These are phyloP conservation scores for Arthrobotrys conoides DNA, from an alignment of 2,329 filamentous ascomycete genomes.

Conservation along the genomic window DNA sequence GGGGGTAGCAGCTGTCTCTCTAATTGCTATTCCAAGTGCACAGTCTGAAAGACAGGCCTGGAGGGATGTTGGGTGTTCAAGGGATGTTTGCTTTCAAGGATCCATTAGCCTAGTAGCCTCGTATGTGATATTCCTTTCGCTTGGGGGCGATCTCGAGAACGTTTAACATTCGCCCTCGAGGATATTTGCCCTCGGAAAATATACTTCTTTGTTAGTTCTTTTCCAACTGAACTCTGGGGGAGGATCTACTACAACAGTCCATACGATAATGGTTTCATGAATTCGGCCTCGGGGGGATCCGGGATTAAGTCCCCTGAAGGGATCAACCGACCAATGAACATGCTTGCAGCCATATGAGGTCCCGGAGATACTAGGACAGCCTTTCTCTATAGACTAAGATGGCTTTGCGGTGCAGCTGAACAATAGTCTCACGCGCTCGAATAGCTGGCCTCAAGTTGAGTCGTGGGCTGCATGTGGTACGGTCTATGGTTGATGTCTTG, in stretches of 20 bases:
- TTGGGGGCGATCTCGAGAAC: not conserved
- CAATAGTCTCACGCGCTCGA: not conserved
- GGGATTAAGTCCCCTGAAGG: not conserved
- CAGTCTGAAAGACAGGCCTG: not conserved
- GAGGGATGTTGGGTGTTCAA: conserved; percentile 6
- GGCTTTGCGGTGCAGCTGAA: not conserved
- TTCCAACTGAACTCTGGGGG: not conserved
- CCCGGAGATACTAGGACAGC: conserved; percentile 1
- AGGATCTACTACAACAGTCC: not conserved
- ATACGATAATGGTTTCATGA: not conserved
- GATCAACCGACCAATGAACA: not conserved
- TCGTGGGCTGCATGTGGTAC: not conserved
- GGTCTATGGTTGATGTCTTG: not conserved
- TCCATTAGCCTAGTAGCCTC: conserved; percentile 10
- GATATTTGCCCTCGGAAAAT: not conserved
- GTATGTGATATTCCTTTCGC: conserved; percentile 8
- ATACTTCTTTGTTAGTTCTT: not conserved
- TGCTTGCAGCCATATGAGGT: not conserved
- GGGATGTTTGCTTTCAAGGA: conserved; percentile 26
- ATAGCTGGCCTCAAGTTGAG: not conserved
- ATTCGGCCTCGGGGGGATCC: conserved; percentile 8
- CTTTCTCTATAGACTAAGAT: not conserved
- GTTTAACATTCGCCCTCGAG: not conserved
- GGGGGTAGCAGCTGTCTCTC: not conserved
- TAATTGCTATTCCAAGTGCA: not conserved